These are phyloP conservation scores for Phytophthora colocasiae DNA, from an alignment of 352 stramenopile genomes.

Conservation along the genomic window DNA sequence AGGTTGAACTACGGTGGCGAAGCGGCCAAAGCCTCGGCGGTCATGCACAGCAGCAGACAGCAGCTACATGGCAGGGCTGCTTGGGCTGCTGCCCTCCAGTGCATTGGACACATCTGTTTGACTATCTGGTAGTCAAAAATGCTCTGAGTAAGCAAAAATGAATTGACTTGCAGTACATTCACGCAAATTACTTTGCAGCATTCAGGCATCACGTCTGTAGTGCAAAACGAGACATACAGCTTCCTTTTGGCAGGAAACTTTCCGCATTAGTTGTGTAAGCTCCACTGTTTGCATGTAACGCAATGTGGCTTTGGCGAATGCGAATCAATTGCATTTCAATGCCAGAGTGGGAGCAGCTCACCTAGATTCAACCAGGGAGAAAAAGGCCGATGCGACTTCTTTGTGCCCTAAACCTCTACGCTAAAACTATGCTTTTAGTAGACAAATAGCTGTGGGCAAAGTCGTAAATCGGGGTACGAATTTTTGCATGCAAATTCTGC, in stretches of 20 bases:
- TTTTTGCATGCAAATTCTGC: slow-evolving; percentile 1
- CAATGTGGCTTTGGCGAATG: neutral
- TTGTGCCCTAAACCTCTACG: slow-evolving; percentile 6
- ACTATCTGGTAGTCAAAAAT: slow-evolving; percentile 5
- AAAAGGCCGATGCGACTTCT: slow-evolving; percentile 10
- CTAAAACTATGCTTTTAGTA: slow-evolving; percentile 11
- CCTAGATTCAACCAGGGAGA: slow-evolving; percentile 28
- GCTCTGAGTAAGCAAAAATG: no score
- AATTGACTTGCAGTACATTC: no score
- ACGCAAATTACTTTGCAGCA: no score
- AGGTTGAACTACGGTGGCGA: slow-evolving; percentile 22
- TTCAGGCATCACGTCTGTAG: no score
- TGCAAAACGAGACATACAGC: no score
- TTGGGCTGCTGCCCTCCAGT: slow-evolving; percentile 13
- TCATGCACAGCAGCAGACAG: slow-evolving; percentile 25
- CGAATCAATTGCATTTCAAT: neutral
- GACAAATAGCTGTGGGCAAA: slow-evolving; percentile 2
- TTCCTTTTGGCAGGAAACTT: no score
- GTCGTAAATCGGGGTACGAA: slow-evolving; percentile 3
- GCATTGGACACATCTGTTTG: neutral
- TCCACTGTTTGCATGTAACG: no score
- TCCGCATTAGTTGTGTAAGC: no score
- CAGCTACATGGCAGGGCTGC: slow-evolving; percentile 11
- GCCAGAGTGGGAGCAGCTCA: slow-evolving; percentile 4
- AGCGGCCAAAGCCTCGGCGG: slow-evolving; percentile 5